A percentile compares a stretch with the other conserved stretches of the same genome.
phyloP scores from a whole-genome alignment of 805 yeast species.

The Lachancea cidri region DNA sequence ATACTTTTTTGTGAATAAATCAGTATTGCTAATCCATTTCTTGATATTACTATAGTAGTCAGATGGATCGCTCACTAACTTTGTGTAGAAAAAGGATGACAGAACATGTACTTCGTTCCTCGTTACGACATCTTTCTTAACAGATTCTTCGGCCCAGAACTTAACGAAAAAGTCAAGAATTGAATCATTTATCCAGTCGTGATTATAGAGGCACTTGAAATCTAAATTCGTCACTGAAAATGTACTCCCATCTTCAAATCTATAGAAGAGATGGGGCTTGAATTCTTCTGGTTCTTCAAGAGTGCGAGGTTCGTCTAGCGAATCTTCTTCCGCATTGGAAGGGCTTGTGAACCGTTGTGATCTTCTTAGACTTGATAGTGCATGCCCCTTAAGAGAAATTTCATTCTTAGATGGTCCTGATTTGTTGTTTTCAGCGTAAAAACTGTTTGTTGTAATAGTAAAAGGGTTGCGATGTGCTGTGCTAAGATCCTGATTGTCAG shows the following conservation, averaged over 20 bases:
- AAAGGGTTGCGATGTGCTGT: background rate
- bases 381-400: conserved; percentile 2
- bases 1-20: conserved; percentile 52
- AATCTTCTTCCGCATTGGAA: background rate
- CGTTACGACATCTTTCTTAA: conserved; percentile 26
- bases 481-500: background rate
- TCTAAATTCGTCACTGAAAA: conserved; percentile 64
- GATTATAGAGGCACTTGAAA: conserved; percentile 70
- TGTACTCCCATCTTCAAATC: conserved; percentile 48
- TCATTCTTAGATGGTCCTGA: background rate
- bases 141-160: conserved; percentile 42
- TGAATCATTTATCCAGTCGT: conserved; percentile 86
- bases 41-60: conserved; percentile 57
- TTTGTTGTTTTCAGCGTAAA: conserved; percentile 1
- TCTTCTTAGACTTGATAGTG: conserved; percentile 2
- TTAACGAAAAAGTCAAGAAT: conserved; percentile 79
- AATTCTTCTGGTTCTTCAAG: conserved; percentile 26
- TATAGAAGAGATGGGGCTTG: conserved; percentile 43
- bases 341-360: background rate
- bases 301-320: background rate
- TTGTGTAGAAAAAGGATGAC: conserved; percentile 79
- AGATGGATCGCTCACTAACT: conserved; percentile 41
- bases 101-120: conserved; percentile 48
- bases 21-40: conserved; percentile 73
- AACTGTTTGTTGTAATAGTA: background rate